Conservation (phyloP, 2,329 filamentous ascomycete genomes). For the Diaporthe caulivora region DNA sequence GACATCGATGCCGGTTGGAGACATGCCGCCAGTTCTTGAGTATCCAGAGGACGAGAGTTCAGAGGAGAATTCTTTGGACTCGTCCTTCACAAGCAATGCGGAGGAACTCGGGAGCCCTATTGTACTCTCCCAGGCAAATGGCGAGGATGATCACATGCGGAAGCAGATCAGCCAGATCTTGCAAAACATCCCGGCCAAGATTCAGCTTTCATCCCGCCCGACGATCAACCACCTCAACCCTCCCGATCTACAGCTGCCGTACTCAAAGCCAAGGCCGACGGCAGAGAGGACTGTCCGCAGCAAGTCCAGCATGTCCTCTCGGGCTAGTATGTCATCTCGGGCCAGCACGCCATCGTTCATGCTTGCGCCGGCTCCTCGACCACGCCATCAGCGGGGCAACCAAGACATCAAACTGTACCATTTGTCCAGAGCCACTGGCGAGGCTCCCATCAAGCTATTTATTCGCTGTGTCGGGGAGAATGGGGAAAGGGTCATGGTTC, state of each 20-base stretch:
- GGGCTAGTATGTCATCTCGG: slow-evolving; percentile 55
- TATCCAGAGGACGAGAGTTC: slow-evolving; percentile 56
- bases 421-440: slow-evolving; percentile 84
- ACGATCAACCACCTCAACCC: slow-evolving; percentile 68
- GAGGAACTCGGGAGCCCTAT: slow-evolving; percentile 51
- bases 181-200: slow-evolving; percentile 81
- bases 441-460: slow-evolving; percentile 93
- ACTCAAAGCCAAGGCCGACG: slow-evolving; percentile 49
- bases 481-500: slow-evolving; percentile 95
- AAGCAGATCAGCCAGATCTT: slow-evolving; percentile 85
- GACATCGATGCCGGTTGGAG: slow-evolving; percentile 57
- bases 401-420: slow-evolving; percentile 93
- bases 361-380: slow-evolving; percentile 71
- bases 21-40: slow-evolving; percentile 59
- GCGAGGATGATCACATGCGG: slow-evolving; percentile 77
- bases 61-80: slow-evolving; percentile 57
- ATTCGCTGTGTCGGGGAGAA: slow-evolving; percentile 92
- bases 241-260: slow-evolving; percentile 66
- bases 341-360: slow-evolving; percentile 77
- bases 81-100: slow-evolving; percentile 59
- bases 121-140: slow-evolving; percentile 51
- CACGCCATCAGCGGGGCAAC: slow-evolving; percentile 63
- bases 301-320: slow-evolving; percentile 61
- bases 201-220: slow-evolving; percentile 75
- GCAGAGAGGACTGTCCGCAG: slow-evolving; percentile 57